Evolutionary conservation across 495 filamentous ascomycete species (phyloP).

Genomic region (Paragyromitra xinjiangensis): DNA sequence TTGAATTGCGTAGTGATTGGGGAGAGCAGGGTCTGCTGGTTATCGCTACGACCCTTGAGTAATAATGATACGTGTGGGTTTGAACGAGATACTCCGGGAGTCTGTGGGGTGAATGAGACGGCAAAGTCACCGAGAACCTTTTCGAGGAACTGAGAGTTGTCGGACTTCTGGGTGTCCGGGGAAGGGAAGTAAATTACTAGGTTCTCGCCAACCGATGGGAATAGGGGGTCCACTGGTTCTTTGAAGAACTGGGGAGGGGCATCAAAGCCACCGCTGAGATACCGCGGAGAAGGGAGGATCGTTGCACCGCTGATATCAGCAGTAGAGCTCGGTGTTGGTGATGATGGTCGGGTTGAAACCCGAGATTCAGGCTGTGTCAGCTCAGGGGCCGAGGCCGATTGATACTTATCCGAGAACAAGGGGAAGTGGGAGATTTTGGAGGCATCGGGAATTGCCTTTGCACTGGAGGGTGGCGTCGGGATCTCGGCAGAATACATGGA

Average conservation of each 20-base stretch:
- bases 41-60: constrained; percentile 19
- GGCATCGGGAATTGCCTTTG: constrained; percentile 32
- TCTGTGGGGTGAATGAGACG: constrained; percentile 45
- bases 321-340: constrained; percentile 48
- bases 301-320: constrained; percentile 49
- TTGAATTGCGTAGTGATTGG: constrained; percentile 23
- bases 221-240: constrained; percentile 42
- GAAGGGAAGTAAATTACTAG: constrained; percentile 40
- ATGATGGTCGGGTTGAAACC: constrained; percentile 36
- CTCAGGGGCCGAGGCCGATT: constrained; percentile 23
- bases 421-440: constrained; percentile 32
- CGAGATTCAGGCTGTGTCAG: constrained; percentile 7
- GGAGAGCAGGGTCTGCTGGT: constrained; percentile 21
- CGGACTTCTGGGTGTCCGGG: constrained; percentile 8
- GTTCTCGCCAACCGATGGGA: constrained; percentile 42
- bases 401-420: constrained; percentile 19
- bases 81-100: constrained; percentile 36
- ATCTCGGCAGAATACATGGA: constrained; percentile 41
- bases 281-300: constrained; percentile 43
- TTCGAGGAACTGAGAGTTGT: constrained; percentile 33
- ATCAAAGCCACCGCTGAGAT: constrained; percentile 36
- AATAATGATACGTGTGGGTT: constrained; percentile 25
- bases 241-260: constrained; percentile 25
- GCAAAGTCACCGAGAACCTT: constrained; percentile 48
- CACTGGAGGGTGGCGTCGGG: constrained; percentile 48